phyloP scores from a whole-genome alignment of 768 basidiomycete genomes.

The Mycena polygramma region DNA sequence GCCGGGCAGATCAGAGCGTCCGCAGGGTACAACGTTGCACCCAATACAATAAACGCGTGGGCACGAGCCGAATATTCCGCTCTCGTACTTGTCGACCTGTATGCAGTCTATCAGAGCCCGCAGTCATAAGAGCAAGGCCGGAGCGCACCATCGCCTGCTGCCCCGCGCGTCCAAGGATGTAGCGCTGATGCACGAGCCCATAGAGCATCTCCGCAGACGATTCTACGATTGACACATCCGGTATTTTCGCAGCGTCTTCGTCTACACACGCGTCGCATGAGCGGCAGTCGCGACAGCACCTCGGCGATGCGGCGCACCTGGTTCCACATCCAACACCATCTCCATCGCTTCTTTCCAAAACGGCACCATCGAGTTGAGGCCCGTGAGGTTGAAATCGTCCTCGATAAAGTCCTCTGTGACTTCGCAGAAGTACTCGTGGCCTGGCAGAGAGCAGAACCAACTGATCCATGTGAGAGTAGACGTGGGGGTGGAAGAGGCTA shows the following conservation, averaged over 20 bases:
- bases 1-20: conserved; percentile 95
- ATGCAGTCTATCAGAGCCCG: conserved; percentile 29
- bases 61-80: conserved; percentile 90
- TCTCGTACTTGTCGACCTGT: conserved; percentile 97
- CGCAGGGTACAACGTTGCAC: conserved; percentile 93
- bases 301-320: conserved; percentile 70
- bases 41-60: conserved; percentile 95
- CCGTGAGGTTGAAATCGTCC: conserved; percentile 99
- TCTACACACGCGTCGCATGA: conserved; percentile 56
- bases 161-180: conserved; percentile 94
- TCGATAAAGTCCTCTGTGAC: conserved; percentile 99
- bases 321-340: conserved; percentile 99
- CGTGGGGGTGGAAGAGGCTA: conserved; percentile 91
- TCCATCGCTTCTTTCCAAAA: conserved; percentile 99
- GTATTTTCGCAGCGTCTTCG: conserved; percentile 95
- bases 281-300: conserved; percentile 27
- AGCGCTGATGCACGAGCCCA: conserved; percentile 97
- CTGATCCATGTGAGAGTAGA: conserved; percentile 96
- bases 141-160: conserved; percentile 90
- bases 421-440: conserved; percentile 98
- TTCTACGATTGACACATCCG: conserved; percentile 98
- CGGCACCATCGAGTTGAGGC: conserved; percentile 94
- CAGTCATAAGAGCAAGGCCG: conserved; percentile 28
- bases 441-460: conserved; percentile 95
- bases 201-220: conserved; percentile 97